Conservation (phyloP, 371 early-diverging fungal genomes). For the Syncephalastrum racemosum region DNA sequence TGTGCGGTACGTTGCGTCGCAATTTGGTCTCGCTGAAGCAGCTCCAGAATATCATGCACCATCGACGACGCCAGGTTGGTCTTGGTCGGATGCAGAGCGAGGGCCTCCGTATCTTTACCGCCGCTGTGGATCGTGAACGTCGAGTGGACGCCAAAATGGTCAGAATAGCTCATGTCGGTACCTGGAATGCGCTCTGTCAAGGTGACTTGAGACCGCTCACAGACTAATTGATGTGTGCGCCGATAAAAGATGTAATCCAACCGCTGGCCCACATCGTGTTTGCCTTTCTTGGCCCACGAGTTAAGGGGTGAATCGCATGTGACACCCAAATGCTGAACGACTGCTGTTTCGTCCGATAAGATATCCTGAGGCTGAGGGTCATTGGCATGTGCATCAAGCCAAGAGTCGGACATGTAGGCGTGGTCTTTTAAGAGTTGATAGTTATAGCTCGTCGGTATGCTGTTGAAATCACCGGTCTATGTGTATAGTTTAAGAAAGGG, state of each 20-base stretch:
- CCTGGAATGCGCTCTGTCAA: conserved; percentile 44
- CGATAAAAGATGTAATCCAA: conserved; percentile 62
- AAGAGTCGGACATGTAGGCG: conserved; percentile 57
- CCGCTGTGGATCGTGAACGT: conserved; percentile 27
- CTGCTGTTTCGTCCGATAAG: conserved; percentile 17
- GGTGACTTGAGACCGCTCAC: conserved; percentile 39
- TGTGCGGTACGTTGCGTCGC: conserved; percentile 18
- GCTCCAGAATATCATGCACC: conserved; percentile 16
- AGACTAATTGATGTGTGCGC: conserved; percentile 36
- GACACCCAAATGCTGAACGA: conserved; percentile 46
- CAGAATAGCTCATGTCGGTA: conserved; percentile 47
- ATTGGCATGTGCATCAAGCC: conserved; percentile 43
- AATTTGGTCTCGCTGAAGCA: conserved; percentile 22
- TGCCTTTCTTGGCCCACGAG: conserved; percentile 44
- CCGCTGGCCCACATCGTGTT: conserved; percentile 43
- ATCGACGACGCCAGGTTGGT: conserved; percentile 12
- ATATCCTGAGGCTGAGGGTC: conserved; percentile 8
- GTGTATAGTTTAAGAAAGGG: no score
- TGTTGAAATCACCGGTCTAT: conserved; percentile 63
- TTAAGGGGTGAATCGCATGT: conserved; percentile 62
- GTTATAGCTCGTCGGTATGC: conserved; percentile 48
- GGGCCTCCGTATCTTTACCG: neutral
- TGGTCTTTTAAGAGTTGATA: conserved; percentile 45
- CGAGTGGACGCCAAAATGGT: conserved; percentile 61
- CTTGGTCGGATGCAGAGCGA: conserved; percentile 17